A percentile compares a stretch with the other conserved stretches of the same genome.
Evolutionary conservation across 306 rosid species (phyloP).

Genomic region (Citrullus mucosospermus): DNA sequence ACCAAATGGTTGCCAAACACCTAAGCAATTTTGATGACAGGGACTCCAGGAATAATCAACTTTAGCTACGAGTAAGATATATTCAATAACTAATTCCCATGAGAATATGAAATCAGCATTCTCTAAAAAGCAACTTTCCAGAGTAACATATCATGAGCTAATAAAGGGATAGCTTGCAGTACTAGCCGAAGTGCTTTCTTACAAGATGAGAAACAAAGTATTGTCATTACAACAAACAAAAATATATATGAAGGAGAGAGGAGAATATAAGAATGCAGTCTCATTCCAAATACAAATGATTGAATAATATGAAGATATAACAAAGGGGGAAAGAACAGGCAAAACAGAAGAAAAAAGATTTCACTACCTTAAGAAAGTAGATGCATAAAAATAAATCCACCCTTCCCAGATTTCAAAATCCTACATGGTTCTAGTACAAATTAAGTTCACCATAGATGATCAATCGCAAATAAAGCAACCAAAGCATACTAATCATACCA

Average conservation of each 20-base stretch:
- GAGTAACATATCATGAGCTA: background rate
- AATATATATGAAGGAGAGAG: background rate
- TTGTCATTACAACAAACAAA: background rate
- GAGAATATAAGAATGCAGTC: background rate
- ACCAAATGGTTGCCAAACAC: too few species aligned
- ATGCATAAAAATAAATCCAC: background rate
- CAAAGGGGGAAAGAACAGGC: background rate
- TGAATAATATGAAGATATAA: background rate
- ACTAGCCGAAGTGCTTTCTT: background rate
- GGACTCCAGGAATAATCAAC: background rate
- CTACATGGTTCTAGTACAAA: background rate
- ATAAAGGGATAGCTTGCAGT: background rate
- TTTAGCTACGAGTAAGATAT: background rate
- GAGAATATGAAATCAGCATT: background rate
- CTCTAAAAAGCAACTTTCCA: background rate
- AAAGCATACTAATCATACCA: background rate
- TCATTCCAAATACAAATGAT: background rate
- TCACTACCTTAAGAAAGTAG: background rate
- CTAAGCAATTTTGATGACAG: background rate
- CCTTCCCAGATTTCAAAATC: background rate
- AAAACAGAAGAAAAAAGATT: background rate
- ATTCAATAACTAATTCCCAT: background rate
- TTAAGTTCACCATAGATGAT: background rate
- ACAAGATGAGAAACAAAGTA: background rate
- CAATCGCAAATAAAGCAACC: background rate